A percentile compares a stretch with the other conserved stretches of the same genome.
phyloP scores from a whole-genome alignment of 176 grass and related monocot genomes.

The Oryza nivara region DNA sequence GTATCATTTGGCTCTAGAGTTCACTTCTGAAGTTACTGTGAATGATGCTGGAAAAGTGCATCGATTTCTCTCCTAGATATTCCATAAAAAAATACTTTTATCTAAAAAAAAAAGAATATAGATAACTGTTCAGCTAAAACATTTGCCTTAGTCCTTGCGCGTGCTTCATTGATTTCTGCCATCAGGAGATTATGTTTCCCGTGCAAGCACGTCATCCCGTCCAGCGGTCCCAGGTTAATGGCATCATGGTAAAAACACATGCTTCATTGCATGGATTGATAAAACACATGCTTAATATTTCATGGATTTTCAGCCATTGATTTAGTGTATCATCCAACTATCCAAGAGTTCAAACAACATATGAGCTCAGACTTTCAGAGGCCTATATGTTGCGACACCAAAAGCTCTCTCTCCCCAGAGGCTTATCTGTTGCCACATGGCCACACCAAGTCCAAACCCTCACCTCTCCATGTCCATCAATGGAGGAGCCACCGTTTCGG shows the following conservation, averaged over 20 bases:
- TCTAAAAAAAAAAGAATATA: no score
- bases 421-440: background rate
- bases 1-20: no score
- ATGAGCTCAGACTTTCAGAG: background rate
- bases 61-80: no score
- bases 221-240: background rate
- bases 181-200: no score
- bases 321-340: background rate
- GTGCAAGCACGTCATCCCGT: no score
- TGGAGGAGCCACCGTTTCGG: background rate
- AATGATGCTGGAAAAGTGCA: no score
- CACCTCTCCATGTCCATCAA: conserved; percentile 25
- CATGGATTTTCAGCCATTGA: background rate
- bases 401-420: background rate
- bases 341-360: background rate
- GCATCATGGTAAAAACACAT: no score
- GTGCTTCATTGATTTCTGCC: no score
- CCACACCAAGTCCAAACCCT: background rate
- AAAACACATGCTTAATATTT: background rate
- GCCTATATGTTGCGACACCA: background rate
- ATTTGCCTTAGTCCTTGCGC: no score
- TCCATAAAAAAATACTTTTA: no score
- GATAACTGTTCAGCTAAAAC: no score
- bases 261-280: background rate
- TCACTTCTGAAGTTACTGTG: no score